Percentiles rank a stretch among this genome's conserved stretches.
Conservation (phyloP, 2,329 filamentous ascomycete species). For the Scolecobasidium constrictum region DNA sequence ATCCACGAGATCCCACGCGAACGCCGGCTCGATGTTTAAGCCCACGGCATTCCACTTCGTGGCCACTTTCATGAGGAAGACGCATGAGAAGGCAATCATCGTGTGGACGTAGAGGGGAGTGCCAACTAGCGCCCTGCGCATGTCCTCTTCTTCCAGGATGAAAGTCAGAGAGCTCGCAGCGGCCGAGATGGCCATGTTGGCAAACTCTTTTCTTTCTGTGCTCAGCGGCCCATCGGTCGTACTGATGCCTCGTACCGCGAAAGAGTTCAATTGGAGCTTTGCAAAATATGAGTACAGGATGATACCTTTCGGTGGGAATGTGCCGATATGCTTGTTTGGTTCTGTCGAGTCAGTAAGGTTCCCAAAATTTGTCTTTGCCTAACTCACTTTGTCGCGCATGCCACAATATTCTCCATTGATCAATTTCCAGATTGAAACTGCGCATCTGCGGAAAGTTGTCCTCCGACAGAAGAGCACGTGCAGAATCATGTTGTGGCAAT, state of each 20-base stretch:
- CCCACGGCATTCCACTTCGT: constrained; percentile 13
- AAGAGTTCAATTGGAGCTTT: constrained; percentile 39
- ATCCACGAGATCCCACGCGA: constrained; percentile 6
- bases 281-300: constrained; percentile 41
- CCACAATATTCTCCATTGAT: constrained; percentile 11
- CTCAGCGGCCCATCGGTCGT: constrained; percentile 26
- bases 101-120: constrained; percentile 35
- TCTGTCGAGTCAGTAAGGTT: constrained; percentile 21
- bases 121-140: constrained; percentile 30
- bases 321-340: constrained; percentile 34
- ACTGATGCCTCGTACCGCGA: constrained; percentile 36
- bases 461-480: constrained; percentile 6
- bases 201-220: constrained; percentile 32
- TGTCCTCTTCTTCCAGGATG: constrained; percentile 32
- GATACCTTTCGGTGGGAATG: constrained; percentile 40
- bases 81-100: constrained; percentile 36
- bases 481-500: constrained; percentile 11
- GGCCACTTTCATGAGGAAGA: constrained; percentile 33
- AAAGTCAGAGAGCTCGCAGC: constrained; percentile 31
- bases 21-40: constrained; percentile 5
- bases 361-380: too few species aligned
- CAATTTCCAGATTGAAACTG: constrained; percentile 10
- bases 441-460: constrained; percentile 4
- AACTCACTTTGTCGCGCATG: constrained; percentile 8
- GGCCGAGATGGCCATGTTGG: constrained; percentile 27